Evolutionary conservation across 2,329 filamentous ascomycete species (phyloP), one percentile per base, ranked within the genome.

Genomic region (Lecanicillium sp.): DNA sequence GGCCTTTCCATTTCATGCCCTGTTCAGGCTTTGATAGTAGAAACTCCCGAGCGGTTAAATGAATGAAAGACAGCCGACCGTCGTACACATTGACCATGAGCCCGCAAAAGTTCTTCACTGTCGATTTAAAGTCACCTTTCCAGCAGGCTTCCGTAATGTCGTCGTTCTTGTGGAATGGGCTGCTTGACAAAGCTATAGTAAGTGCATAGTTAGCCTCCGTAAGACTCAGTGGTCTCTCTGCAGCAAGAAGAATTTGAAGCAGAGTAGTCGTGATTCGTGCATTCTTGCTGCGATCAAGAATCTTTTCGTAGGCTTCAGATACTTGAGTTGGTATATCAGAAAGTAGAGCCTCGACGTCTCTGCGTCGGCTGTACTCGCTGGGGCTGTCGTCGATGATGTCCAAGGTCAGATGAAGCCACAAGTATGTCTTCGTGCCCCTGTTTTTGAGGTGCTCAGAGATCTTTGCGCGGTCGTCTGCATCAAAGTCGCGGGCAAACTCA

Each of bases 381-480:
- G 41, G 42, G 3, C 30, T 54, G 3, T 49, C 36, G 5, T 59
- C 37, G 24, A 69, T 60, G 3, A 65, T 53, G 9, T 62, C 51
- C 2, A 70, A 52, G 0, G 54, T 64, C 0, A 69, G 59, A 49
- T 59, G 47, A 2, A 69, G 56, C 68, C 68, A 71, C 1, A 71
- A 59, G 51, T 70, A 71, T 1, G 66, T 71, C 9, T 62, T 57
- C 23, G 68, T 55, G 2, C 57, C 44, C 41, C 60, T 56, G 14
- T 41, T 3, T n/a, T 56, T 60, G 1, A 71, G 58, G 4, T 57
- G 44, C 4, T 60, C 43, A 3, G 52, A 21, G 10, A 68, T 51
- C 3, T 49, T 30, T 4, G 42, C 17, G 6, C 51, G 41, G 2
- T 61, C 44, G 55, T 30, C 7, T 23, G 43, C 11, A 3, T n/a